These are phyloP conservation scores for Alternaria solani DNA, from an alignment of 2,329 filamentous ascomycete species.

Conservation along the genomic window DNA sequence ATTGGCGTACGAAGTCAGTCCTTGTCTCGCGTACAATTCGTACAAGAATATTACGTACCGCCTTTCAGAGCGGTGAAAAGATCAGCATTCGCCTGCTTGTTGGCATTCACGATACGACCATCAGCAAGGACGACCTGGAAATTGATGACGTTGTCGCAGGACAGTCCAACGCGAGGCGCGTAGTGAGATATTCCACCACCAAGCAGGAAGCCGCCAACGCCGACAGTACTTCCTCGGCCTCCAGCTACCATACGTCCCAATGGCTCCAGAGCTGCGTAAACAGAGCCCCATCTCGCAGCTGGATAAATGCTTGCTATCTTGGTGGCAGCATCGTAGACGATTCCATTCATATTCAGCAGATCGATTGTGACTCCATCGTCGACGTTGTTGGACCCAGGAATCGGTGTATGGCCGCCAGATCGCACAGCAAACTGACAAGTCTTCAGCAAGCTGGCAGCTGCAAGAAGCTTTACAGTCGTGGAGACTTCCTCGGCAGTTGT, in stretches of 20 bases:
- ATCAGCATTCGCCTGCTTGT: conserved; percentile 45
- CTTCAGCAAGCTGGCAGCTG: neutral
- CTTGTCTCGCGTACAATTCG: too few relatives aligned
- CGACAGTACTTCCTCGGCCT: conserved; percentile 35
- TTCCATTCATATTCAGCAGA: conserved; percentile 28
- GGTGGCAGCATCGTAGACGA: conserved; percentile 3
- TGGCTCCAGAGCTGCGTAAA: conserved; percentile 31
- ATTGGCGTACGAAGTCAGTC: too few relatives aligned
- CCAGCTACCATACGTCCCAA: conserved; percentile 35
- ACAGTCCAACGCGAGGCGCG: conserved; percentile 28
- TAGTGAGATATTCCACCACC: conserved; percentile 39
- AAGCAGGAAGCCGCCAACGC: conserved; percentile 39
- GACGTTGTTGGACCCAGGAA: conserved; percentile 38
- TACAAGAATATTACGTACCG: conserved; percentile 7
- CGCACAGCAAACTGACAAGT: conserved; percentile 20
- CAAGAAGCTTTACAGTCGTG: conserved; percentile 19
- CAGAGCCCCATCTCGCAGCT: conserved; percentile 25
- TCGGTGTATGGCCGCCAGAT: conserved; percentile 34
- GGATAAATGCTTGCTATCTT: conserved; percentile 17
- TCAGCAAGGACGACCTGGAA: conserved; percentile 47
- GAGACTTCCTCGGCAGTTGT: conserved; percentile 22
- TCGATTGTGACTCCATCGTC: conserved; percentile 36
- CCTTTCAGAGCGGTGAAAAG: conserved; percentile 48
- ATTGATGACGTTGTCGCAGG: conserved; percentile 37
- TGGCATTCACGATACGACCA: conserved; percentile 50